Base-by-base conservation (phyloP, 2,329 filamentous ascomycete genomes). In the Elsinoe batatas region DNA sequence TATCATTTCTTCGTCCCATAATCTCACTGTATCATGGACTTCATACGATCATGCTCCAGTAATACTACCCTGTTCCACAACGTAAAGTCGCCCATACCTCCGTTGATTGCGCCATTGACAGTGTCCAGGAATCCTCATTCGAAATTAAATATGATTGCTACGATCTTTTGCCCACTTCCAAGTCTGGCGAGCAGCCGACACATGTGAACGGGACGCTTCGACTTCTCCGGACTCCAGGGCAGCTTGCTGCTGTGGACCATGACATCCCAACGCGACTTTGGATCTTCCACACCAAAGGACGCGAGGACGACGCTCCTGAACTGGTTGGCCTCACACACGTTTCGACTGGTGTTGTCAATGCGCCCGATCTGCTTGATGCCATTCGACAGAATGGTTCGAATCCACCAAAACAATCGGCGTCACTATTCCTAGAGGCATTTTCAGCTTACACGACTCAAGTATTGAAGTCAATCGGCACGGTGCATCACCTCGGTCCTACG, bases 1-100 rank as follows among this genome's bases (percentile, higher is more conserved):
- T 55, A 55, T 55, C 53, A 55, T 17, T 44, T 46, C 37, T 44
- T 46, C 22, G 53, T 55, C 22, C 53, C 53, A 17, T 55, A 55
- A 30, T 22, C 20, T 26, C 17, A 22, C 20, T 22, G 26, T 38
- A 51, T 17, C 38, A 55, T 55, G 53, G 53, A 55, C 10, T 55
- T 55, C 40, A 20, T 55, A 26, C 53, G 53, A 30, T 55, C 53
- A 32, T 55, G 53, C 33, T 22, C 40, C n/a, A 55, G 37, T 32
- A 55, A 55, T 33, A 26, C 40, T 22, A 40, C 37, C 15, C 53
- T 55, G 11, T 17, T 55, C 5, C 40, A 42, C n/a, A 18, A 38
- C 15, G 53, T 55, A 37, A 42, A 11, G 2, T 8, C 7, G 7
- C 4, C 26, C n/a, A 12, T 30, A 26, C 5, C 49, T 17, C 13